Evolutionary conservation across 495 filamentous ascomycete genomes (phyloP).

Genomic region (Penicillium nucicola): DNA sequence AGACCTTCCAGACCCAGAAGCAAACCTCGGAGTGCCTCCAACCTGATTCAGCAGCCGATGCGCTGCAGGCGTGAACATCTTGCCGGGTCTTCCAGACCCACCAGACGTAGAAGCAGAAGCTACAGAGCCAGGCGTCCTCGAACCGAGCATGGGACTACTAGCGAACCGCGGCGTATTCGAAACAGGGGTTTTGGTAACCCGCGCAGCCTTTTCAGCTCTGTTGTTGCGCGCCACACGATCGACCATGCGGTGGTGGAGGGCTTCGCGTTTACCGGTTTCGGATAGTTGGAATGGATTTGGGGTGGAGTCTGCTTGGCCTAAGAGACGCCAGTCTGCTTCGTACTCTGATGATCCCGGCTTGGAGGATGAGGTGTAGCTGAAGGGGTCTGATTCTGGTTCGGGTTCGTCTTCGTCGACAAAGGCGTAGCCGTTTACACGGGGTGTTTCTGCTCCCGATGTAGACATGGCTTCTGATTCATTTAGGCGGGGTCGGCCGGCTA

Average conservation of each 20-base stretch:
- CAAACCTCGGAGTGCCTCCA: conserved; percentile 38
- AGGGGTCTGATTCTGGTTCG: conserved; percentile 20
- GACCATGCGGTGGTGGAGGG: conserved; percentile 86
- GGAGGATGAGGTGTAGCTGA: conserved; percentile 4
- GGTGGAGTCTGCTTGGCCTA: conserved; percentile 58
- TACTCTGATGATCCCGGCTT: not conserved
- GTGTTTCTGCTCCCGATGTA: conserved; percentile 66
- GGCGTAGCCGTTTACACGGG: conserved; percentile 85
- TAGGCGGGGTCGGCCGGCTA: conserved; percentile 67
- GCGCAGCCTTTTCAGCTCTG: conserved; percentile 49
- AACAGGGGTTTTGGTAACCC: conserved; percentile 52
- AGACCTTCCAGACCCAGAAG: conserved; percentile 24
- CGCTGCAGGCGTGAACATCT: conserved; percentile 66
- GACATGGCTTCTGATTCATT: conserved; percentile 65
- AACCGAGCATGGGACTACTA: conserved; percentile 64
- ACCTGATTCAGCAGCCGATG: conserved; percentile 71
- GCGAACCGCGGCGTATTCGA: conserved; percentile 69
- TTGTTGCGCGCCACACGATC: conserved; percentile 76
- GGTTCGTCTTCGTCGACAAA: conserved; percentile 86
- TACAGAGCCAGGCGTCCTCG: conserved; percentile 45
- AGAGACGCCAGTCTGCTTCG: conserved; percentile 31
- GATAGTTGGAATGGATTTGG: conserved; percentile 81
- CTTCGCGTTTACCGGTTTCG: conserved; percentile 74
- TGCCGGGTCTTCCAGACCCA: conserved; percentile 12
- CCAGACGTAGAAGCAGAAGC: conserved; percentile 4